A percentile compares a stretch with the other conserved stretches of the same genome.
These are phyloP conservation scores for Spinacia oleracea DNA, from an alignment of 179 eudicot genomes.

Conservation along the genomic window DNA sequence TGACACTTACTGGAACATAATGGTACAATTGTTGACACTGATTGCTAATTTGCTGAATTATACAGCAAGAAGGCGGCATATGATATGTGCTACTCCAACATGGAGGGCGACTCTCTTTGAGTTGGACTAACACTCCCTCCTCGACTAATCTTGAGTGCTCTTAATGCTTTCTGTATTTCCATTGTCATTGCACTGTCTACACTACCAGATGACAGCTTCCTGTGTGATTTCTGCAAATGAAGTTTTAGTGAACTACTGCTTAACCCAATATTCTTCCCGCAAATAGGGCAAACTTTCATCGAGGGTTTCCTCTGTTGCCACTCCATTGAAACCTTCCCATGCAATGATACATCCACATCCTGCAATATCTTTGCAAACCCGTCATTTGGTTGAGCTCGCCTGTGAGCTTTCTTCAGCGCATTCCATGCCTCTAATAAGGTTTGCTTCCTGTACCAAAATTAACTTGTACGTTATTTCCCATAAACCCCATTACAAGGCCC, in stretches of 20 bases:
- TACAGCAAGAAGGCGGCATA: neutral
- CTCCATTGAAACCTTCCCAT: slow-evolving; percentile 96
- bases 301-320: slow-evolving; percentile 92
- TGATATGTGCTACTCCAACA: slow-evolving; percentile 26
- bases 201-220: slow-evolving; percentile 88
- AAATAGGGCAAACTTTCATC: slow-evolving; percentile 93
- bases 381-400: slow-evolving; percentile 96
- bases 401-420: slow-evolving; percentile 71
- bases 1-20: neutral
- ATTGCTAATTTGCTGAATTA: neutral
- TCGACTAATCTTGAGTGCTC: slow-evolving; percentile 71
- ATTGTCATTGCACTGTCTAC: slow-evolving; percentile 98
- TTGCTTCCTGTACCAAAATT: slow-evolving; percentile 52
- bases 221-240: slow-evolving; percentile 92
- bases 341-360: slow-evolving; percentile 68
- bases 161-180: slow-evolving; percentile 92
- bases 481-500: neutral
- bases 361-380: slow-evolving; percentile 84
- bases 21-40: neutral
- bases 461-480: slow-evolving; percentile 3
- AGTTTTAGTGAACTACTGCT: slow-evolving; percentile 97
- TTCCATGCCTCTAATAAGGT: slow-evolving; percentile 94
- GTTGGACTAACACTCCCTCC: slow-evolving; percentile 90
- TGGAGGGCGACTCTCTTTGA: slow-evolving; percentile 52
- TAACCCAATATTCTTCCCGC: slow-evolving; percentile 93